Base-by-base conservation (phyloP, 1,284 basidiomycete genomes). In the Fomitopsis pinicola region DNA sequence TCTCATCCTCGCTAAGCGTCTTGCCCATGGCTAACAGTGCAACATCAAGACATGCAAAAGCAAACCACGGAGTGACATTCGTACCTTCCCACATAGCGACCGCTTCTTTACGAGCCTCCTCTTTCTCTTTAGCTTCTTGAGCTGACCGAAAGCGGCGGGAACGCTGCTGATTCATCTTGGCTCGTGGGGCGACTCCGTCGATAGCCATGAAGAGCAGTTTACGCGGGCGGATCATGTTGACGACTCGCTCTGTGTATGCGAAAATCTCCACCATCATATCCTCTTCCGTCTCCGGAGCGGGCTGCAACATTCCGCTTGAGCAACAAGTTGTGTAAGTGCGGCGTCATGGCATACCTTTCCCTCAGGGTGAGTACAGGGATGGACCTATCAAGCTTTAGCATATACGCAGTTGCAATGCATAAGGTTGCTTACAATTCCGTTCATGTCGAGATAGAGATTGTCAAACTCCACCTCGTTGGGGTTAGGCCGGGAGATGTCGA, bases 261-360 rank as follows among this genome's bases (percentile, higher is more conserved):
- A 99, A 98, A 48, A 99, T 85, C 75, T 98, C 97, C 26, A 94
- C 72, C 97, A 99, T 99, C 97, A 99, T 99, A 62, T 98, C 96
- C 73, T 95, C 94, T 74, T 99, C 97, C 2, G 95, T 98, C 74
- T 97, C 93, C 0, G 97, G 97, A 1, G 97, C 89, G 54, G 94
- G 94, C 86, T 94, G 61, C 36, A 44, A 42, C 30, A 55, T 50
- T 36, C 69, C 30, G 30, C 22, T 19, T 33, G 8, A 57, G 15
- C 48, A 56, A 33, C 42, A 10, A 44, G 30, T 30, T 53, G 53
- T 48, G 59, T 14, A 57, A 28, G 52, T 36, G 50, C 44, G 59
- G 48, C 28, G 54, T 42, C n/a, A 7, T 5, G 38, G 69, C 80
- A 57, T 62, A 86, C 92, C 82, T 92, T 95, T 69, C 95, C 96